Evolutionary conservation across 2,329 filamentous ascomycete genomes (phyloP).

Genomic region (Cladosporium sp.): DNA sequence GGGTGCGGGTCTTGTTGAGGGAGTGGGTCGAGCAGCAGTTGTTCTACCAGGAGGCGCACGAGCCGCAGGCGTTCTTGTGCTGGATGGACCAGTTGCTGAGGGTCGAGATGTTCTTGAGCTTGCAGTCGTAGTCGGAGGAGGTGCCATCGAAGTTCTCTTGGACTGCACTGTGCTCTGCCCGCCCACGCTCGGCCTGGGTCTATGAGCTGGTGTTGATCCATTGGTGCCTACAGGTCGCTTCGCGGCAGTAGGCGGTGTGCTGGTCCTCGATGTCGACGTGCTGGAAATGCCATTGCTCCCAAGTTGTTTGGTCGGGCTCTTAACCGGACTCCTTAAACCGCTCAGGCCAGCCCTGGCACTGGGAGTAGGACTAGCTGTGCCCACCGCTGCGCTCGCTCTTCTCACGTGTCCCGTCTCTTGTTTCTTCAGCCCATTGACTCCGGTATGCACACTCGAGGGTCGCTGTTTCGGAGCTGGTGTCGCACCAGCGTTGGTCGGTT

Average conservation of each 20-base stretch:
- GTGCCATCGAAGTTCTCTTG: conserved; percentile 29
- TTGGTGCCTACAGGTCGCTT: conserved; percentile 29
- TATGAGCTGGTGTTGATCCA: conserved; percentile 37
- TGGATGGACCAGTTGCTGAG: conserved; percentile 15
- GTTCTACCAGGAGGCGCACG: conserved; percentile 14
- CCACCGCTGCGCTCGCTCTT: conserved; percentile 49
- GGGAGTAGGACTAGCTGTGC: conserved; percentile 62
- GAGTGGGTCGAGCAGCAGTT: conserved; percentile 3
- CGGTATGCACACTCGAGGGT: conserved; percentile 36
- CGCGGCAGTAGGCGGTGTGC: conserved; percentile 55
- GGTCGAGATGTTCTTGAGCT: conserved; percentile 14
- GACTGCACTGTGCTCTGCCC: conserved; percentile 31
- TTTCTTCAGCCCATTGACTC: conserved; percentile 25
- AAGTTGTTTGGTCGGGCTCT: conserved; percentile 74
- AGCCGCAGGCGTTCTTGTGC: conserved; percentile 14
- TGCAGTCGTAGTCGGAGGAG: conserved; percentile 31
- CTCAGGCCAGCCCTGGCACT: conserved; percentile 54
- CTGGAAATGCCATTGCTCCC: conserved; percentile 49
- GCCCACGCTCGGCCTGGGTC: conserved; percentile 54
- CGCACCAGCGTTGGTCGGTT: conserved; percentile 16
- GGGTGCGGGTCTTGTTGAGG: conserved; percentile 14
- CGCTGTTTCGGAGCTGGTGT: conserved; percentile 35
- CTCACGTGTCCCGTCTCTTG: conserved; percentile 24
- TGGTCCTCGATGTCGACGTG: conserved; percentile 58
- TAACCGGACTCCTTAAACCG: conserved; percentile 65